Conservation (phyloP, 306 rosid genomes). For the Pueraria montana region DNA sequence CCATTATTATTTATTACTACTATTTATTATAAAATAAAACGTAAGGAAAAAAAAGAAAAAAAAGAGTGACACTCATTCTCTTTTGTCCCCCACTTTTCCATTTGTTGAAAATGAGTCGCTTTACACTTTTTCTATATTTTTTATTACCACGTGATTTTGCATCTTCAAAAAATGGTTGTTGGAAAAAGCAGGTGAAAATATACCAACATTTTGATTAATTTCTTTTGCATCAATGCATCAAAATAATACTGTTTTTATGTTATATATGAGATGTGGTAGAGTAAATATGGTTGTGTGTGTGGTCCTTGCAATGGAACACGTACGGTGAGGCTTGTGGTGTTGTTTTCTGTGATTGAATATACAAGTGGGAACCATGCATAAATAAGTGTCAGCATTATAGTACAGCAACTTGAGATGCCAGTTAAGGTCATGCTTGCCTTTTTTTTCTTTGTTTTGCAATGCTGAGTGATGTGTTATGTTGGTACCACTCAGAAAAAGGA, state of each 20-base stretch:
- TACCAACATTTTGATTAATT: background rate
- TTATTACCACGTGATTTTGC: background rate
- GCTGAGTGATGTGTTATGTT: conserved; percentile 7
- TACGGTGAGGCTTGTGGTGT: conserved; percentile 9
- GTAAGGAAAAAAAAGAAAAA: background rate
- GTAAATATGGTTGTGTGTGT: background rate
- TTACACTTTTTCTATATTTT: background rate
- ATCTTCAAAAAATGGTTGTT: background rate
- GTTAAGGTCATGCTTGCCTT: background rate
- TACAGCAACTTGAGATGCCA: conserved; percentile 29
- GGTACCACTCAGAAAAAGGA: conserved; percentile 15
- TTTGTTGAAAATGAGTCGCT: background rate
- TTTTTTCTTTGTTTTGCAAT: conserved; percentile 1
- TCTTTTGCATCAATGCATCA: background rate
- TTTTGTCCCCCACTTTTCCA: background rate
- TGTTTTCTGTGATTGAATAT: conserved; percentile 12
- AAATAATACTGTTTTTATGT: background rate
- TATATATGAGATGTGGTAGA: background rate
- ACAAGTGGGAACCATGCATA: conserved; percentile 38
- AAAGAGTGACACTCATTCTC: background rate
- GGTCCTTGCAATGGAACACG: background rate
- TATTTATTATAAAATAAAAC: background rate
- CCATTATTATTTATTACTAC: background rate
- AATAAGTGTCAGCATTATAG: background rate
- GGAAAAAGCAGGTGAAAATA: background rate